Conservation (phyloP, 2,329 filamentous ascomycete species). For the Cryoendolithus antarcticus region DNA sequence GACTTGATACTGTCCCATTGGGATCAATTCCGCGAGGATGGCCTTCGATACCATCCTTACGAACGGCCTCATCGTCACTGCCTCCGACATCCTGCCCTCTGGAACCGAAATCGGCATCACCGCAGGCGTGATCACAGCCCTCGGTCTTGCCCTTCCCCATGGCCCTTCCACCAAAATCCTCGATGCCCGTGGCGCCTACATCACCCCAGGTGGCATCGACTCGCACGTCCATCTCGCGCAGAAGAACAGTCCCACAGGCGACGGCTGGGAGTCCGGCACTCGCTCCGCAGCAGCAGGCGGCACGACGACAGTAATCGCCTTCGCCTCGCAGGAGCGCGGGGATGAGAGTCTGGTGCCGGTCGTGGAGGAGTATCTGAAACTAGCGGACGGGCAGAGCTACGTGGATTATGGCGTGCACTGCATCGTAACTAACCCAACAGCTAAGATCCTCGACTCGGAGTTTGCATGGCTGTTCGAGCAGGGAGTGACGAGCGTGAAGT, state of each 20-base stretch:
- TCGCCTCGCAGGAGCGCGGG: slow-evolving; percentile 41
- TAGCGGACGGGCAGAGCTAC: slow-evolving; percentile 35
- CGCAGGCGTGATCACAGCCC: slow-evolving; percentile 33
- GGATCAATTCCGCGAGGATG: slow-evolving; percentile 7
- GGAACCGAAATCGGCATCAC: slow-evolving; percentile 37
- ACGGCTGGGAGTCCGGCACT: slow-evolving; percentile 38
- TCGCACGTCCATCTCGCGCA: slow-evolving; percentile 39
- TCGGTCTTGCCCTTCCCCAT: slow-evolving; percentile 29
- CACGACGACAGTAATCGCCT: slow-evolving; percentile 46
- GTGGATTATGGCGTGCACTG: slow-evolving; percentile 48
- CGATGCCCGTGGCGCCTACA: slow-evolving; percentile 34
- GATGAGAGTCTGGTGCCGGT: slow-evolving; percentile 35
- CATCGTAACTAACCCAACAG: slow-evolving; percentile 35
- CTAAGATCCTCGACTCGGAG: slow-evolving; percentile 29
- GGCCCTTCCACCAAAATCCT: slow-evolving; percentile 26
- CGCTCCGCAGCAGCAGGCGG: slow-evolving; percentile 46
- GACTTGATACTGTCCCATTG: too few species aligned
- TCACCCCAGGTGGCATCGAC: slow-evolving; percentile 38
- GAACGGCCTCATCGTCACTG: slow-evolving; percentile 34
- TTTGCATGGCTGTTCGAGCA: slow-evolving; percentile 28
- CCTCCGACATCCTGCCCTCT: slow-evolving; percentile 31
- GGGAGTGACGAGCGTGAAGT: slow-evolving; percentile 38
- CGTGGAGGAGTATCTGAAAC: slow-evolving; percentile 35
- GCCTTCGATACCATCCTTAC: slow-evolving; percentile 29
- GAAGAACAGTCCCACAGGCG: slow-evolving; percentile 31